phyloP scores from a whole-genome alignment of 1,284 basidiomycete genomes.

The Grifola frondosa region DNA sequence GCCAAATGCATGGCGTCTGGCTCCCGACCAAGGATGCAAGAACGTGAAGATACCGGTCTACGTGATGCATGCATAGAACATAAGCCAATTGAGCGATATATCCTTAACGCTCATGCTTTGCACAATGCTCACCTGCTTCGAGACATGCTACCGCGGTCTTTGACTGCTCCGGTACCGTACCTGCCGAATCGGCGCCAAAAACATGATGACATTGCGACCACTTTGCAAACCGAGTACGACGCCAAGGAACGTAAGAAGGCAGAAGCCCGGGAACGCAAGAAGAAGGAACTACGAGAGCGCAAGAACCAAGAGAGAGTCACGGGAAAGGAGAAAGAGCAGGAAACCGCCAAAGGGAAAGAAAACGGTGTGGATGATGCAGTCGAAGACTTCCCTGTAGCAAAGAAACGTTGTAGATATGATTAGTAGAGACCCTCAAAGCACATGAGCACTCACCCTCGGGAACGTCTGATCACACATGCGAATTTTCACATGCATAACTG shows the following conservation, averaged over 20 bases:
- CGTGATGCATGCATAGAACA: conserved; percentile 7
- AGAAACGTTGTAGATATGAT: too few species aligned
- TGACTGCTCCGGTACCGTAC: conserved; percentile 5
- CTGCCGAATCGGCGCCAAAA: not conserved
- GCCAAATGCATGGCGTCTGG: conserved; percentile 5
- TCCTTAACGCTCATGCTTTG: conserved; percentile 23
- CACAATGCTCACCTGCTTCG: conserved; percentile 20
- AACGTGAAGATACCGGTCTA: not conserved
- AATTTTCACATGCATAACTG: too few species aligned
- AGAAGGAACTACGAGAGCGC: too few species aligned
- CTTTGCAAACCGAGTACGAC: conserved; percentile 1
- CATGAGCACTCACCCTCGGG: too few species aligned
- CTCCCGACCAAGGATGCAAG: not conserved
- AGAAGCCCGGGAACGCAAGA: conserved; percentile 5
- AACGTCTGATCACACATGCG: too few species aligned
- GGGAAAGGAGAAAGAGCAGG: too few species aligned
- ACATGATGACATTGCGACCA: conserved; percentile 6
- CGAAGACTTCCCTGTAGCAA: too few species aligned
- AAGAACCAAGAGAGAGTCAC: too few species aligned
- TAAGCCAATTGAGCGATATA: too few species aligned
- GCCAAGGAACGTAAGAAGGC: conserved; percentile 1
- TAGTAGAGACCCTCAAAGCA: too few species aligned
- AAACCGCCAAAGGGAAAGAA: too few species aligned
- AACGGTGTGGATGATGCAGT: too few species aligned
- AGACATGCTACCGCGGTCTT: conserved; percentile 6